These are phyloP conservation scores for Pharnaceum exiguum DNA, from an alignment of 148 eudicot genomes.

Conservation along the genomic window DNA sequence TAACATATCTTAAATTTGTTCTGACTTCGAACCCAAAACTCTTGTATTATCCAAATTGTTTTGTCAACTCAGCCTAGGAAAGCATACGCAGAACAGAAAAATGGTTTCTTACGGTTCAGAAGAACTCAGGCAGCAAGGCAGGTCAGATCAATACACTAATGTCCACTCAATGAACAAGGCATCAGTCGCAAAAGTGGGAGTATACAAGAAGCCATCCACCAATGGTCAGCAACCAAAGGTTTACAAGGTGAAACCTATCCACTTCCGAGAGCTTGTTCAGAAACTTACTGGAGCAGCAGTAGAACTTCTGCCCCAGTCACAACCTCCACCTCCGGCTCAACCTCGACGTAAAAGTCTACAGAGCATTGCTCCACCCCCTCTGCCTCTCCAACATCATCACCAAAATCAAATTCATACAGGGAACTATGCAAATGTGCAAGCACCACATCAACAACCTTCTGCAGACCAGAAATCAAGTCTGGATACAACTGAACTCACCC, in stretches of 20 bases:
- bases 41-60: not conserved
- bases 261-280: conserved; percentile 67
- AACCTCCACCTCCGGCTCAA: not conserved
- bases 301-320: conserved; percentile 5
- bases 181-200: not conserved
- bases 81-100: not conserved
- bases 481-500: conserved; percentile 32
- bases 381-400: conserved; percentile 15
- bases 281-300: conserved; percentile 48
- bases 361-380: conserved; percentile 50
- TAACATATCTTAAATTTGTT: not conserved
- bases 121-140: not conserved
- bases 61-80: not conserved
- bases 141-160: not conserved
- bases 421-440: not conserved
- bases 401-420: not conserved
- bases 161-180: conserved; percentile 8
- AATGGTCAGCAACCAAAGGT: conserved; percentile 39
- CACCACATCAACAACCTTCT: not conserved
- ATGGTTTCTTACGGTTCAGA: conserved; percentile 11
- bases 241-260: conserved; percentile 52
- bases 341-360: not conserved
- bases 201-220: conserved; percentile 18
- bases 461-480: conserved; percentile 1
- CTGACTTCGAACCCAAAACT: conserved; percentile 1